Base-by-base conservation (phyloP, 768 basidiomycete genomes). In the Rhodocollybia butyracea region DNA sequence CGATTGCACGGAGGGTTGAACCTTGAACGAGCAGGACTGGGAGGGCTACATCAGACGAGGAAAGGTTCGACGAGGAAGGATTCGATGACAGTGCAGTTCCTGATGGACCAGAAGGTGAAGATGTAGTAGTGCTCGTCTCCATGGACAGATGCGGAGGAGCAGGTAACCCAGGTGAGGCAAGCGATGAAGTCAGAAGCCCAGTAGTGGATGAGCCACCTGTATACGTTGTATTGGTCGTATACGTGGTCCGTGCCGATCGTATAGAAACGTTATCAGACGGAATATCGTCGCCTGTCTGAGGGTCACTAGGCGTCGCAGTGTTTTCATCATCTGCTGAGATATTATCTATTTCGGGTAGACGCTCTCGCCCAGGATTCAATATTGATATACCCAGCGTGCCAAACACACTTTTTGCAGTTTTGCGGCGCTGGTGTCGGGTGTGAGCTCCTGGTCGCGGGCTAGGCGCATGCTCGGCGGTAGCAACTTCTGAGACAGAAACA, bases 381-480 rank as follows among this genome's bases (percentile, higher is more conserved):
- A 86, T 77, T 1, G 87, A 86, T 46, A 89, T 83, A 0, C 87
- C 87, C 4, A 91, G 69, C 0, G 84, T 81, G 22, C 86, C 85
- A 60, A 91, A 88, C 1, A 91, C 85, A 59, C 85, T 88, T 59
- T 75, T 84, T 3, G 81, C 70, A 2, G 76, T 69, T 61, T 76
- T 82, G 29, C 79, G 78, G 26, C 75, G 70, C 41, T 62, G 59
- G 10, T 17, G 29, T 21, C 48, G 24, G 22, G 40, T 19, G 5
- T 55, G 41, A 11, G n/a, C 27, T 24, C 42, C 41, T 11, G 39
- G 26, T n/a, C 26, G 22, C n/a, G 21, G 21, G 5, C 11, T 22
- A 19, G 46, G 30, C 29, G 40, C 11, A 7, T 22, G 29, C 7
- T 10, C 8, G 12, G 40, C 39, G 46, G 41, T 13, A 29, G 36